These are phyloP conservation scores for Globisporangium megalacanthum DNA, from an alignment of 352 stramenopile species.

Conservation along the genomic window DNA sequence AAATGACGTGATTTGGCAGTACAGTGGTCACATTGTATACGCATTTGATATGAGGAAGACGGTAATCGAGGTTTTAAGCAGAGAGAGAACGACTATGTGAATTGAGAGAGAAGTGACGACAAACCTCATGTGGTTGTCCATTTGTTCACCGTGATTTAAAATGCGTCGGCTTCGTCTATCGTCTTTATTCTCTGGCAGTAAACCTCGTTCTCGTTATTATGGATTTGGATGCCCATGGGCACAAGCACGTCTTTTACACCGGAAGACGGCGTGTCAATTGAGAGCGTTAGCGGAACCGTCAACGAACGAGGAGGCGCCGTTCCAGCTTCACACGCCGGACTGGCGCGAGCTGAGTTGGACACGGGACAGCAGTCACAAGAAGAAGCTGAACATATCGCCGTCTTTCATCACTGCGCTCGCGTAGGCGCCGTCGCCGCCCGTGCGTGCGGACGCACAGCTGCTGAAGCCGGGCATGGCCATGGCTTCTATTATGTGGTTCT, in stretches of 20 bases:
- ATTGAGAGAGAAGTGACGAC: too few species aligned
- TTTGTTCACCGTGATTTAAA: conserved; percentile 41
- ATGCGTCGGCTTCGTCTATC: conserved; percentile 60
- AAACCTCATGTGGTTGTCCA: too few species aligned
- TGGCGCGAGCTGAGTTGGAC: conserved; percentile 33
- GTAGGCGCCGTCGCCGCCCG: conserved; percentile 1
- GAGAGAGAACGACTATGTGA: too few species aligned
- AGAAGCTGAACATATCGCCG: conserved; percentile 58
- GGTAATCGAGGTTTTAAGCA: too few species aligned
- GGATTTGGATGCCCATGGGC: conserved; percentile 45
- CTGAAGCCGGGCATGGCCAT: conserved; percentile 43
- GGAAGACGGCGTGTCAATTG: conserved; percentile 60
- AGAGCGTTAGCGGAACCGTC: conserved; percentile 55
- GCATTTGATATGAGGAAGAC: too few species aligned
- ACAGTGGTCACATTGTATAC: too few species aligned
- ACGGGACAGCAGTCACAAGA: conserved; percentile 43
- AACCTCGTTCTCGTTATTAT: conserved; percentile 70
- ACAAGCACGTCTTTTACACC: conserved; percentile 60
- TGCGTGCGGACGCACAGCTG: neutral
- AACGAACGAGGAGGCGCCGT: conserved; percentile 67
- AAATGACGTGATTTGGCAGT: too few species aligned
- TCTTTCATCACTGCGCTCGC: conserved; percentile 34
- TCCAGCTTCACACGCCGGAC: conserved; percentile 53
- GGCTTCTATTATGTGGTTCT: conserved; percentile 25
- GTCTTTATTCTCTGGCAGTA: conserved; percentile 68